Evolutionary conservation across 2,329 filamentous ascomycete species (phyloP).

Genomic region (Periconia digitata): DNA sequence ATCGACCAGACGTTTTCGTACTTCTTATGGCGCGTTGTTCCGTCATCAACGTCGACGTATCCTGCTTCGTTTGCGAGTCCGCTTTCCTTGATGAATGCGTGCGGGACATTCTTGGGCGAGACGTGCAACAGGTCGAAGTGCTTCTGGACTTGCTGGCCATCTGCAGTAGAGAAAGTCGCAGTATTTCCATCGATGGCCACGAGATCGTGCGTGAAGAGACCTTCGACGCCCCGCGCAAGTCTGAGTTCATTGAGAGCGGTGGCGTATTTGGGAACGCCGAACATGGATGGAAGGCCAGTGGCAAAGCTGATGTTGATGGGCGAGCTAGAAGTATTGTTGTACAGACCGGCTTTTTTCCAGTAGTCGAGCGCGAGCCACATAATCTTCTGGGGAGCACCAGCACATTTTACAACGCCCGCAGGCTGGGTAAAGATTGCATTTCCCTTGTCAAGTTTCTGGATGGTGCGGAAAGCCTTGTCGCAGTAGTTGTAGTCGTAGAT

Average conservation of each 20-base stretch:
- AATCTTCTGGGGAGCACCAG: constrained; percentile 44
- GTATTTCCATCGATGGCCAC: constrained; percentile 41
- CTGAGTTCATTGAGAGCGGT: constrained; percentile 39
- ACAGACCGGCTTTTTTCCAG: constrained; percentile 40
- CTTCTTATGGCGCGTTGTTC: constrained; percentile 41
- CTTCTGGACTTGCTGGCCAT: constrained; percentile 28
- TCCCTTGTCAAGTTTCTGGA: constrained; percentile 36
- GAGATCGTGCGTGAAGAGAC: constrained; percentile 44
- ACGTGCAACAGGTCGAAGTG: constrained; percentile 44
- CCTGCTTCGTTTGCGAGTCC: constrained; percentile 38
- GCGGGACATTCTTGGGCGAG: constrained; percentile 42
- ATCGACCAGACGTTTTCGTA: constrained; percentile 43
- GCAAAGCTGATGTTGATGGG: constrained; percentile 42
- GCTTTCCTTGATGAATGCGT: constrained; percentile 41
- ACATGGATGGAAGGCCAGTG: constrained; percentile 44
- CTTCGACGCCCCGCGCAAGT: constrained; percentile 39
- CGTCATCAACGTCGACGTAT: constrained; percentile 41
- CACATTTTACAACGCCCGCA: constrained; percentile 44
- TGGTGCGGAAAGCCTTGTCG: constrained; percentile 39
- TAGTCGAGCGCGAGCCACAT: constrained; percentile 47
- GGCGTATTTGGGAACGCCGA: constrained; percentile 45
- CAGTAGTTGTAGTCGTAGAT: constrained; percentile 44
- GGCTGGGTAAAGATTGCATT: constrained; percentile 44
- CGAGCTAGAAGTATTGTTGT: constrained; percentile 28
- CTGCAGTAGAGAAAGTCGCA: constrained; percentile 34